These are phyloP conservation scores for Yamadazyma friedrichii DNA, from an alignment of 1,139 yeast genomes.

Conservation along the genomic window DNA sequence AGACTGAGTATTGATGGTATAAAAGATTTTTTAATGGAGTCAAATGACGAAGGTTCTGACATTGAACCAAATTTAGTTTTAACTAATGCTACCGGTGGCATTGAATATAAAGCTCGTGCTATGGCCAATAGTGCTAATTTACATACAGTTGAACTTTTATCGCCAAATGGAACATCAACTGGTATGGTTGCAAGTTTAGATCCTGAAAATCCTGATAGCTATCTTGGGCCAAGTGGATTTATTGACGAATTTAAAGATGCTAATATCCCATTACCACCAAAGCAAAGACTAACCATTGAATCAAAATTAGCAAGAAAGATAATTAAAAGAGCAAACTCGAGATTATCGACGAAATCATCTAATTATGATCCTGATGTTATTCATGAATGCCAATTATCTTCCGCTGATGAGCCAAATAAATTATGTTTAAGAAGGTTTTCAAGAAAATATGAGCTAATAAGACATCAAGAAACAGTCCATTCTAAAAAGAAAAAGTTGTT, in stretches of 20 bases:
- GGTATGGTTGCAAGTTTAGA: constrained; percentile 3
- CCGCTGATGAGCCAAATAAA: constrained; percentile 49
- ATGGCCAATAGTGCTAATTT: background rate
- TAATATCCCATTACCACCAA: constrained; percentile 19
- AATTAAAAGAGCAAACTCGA: constrained; percentile 23
- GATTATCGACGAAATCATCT: constrained; percentile 36
- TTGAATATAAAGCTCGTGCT: constrained; percentile 2
- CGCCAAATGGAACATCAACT: constrained; percentile 1
- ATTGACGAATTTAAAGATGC: constrained; percentile 18
- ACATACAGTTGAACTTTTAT: constrained; percentile 2
- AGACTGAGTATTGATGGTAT: constrained; percentile 1
- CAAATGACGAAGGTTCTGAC: constrained; percentile 2
- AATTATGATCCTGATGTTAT: constrained; percentile 51
- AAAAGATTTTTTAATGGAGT: background rate
- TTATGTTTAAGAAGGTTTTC: constrained; percentile 83
- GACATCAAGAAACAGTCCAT: constrained; percentile 96
- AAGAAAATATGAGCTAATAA: constrained; percentile 87
- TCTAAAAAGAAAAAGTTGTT: constrained; percentile 83
- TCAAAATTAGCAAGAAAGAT: constrained; percentile 27
- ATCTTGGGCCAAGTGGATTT: constrained; percentile 26
- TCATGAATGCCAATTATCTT: constrained; percentile 49
- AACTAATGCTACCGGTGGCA: background rate
- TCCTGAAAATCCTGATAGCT: constrained; percentile 1
- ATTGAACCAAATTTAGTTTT: background rate
- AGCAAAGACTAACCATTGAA: constrained; percentile 26